Evolutionary conservation across 2,329 filamentous ascomycete species (phyloP).

Genomic region (Talaromyces islandicus): DNA sequence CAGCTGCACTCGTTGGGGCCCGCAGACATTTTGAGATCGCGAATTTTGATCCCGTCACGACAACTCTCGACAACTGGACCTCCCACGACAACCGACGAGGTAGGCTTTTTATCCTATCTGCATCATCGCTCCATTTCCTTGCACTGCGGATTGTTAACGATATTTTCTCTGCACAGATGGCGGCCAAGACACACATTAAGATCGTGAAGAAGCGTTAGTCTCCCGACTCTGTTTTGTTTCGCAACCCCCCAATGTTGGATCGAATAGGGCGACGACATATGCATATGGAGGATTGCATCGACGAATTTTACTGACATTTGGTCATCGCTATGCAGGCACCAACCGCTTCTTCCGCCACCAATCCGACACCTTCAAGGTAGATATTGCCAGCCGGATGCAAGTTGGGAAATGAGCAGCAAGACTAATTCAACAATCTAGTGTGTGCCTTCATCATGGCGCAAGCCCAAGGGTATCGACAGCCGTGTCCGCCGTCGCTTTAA

Average conservation of each 20-base stretch:
- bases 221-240: slow-evolving; percentile 15
- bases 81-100: slow-evolving; percentile 38
- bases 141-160: slow-evolving; percentile 7
- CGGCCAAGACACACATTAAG: slow-evolving; percentile 97
- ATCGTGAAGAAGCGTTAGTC: slow-evolving; percentile 97
- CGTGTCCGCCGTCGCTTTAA: slow-evolving; percentile 95
- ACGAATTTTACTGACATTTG: slow-evolving; percentile 25
- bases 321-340: slow-evolving; percentile 58
- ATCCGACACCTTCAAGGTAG: slow-evolving; percentile 79
- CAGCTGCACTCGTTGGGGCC: slow-evolving; percentile 25
- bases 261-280: neutral
- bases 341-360: slow-evolving; percentile 97
- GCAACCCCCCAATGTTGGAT: slow-evolving; percentile 32
- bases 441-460: slow-evolving; percentile 87
- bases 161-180: slow-evolving; percentile 57
- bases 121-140: neutral
- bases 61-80: slow-evolving; percentile 36
- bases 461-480: slow-evolving; percentile 99
- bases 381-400: neutral
- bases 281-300: slow-evolving; percentile 13
- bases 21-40: slow-evolving; percentile 25
- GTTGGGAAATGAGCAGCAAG: neutral
- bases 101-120: slow-evolving; percentile 21
- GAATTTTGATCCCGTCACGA: slow-evolving; percentile 37
- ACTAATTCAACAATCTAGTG: slow-evolving; percentile 40